Evolutionary conservation across 2,329 filamentous ascomycete genomes (phyloP).

Genomic region (Ophiocordyceps australis): DNA sequence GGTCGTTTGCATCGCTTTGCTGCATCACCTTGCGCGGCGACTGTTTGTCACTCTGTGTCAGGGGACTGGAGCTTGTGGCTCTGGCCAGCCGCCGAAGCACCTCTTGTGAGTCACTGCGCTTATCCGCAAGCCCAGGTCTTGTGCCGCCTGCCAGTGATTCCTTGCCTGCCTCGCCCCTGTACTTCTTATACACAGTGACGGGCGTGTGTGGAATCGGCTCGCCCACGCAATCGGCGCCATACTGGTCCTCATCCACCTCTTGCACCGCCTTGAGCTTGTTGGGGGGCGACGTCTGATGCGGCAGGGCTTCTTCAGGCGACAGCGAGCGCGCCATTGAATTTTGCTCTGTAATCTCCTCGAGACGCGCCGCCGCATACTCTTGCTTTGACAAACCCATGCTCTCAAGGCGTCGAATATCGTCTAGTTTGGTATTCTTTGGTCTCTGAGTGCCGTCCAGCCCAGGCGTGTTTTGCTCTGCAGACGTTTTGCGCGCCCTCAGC

Average conservation of each 20-base stretch:
- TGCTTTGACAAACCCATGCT: slow-evolving; percentile 23
- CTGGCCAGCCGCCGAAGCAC: slow-evolving; percentile 29
- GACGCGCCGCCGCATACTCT: slow-evolving; percentile 25
- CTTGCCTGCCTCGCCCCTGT: slow-evolving; percentile 1
- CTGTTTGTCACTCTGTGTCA: slow-evolving; percentile 6
- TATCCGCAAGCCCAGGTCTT: neutral
- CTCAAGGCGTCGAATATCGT: slow-evolving; percentile 27
- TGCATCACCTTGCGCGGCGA: slow-evolving; percentile 2
- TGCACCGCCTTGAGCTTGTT: slow-evolving; percentile 5
- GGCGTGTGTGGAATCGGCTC: slow-evolving; percentile 19
- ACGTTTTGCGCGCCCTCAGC: slow-evolving; percentile 14
- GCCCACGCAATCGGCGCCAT: slow-evolving; percentile 6
- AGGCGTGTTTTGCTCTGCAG: slow-evolving; percentile 12
- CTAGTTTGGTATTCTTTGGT: slow-evolving; percentile 24
- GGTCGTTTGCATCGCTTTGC: slow-evolving; percentile 3
- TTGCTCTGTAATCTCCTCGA: slow-evolving; percentile 33
- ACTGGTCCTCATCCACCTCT: slow-evolving; percentile 7
- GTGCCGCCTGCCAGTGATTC: neutral
- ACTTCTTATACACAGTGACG: slow-evolving; percentile 18
- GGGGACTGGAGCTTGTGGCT: slow-evolving; percentile 25
- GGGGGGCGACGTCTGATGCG: slow-evolving; percentile 6
- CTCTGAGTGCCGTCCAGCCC: slow-evolving; percentile 9
- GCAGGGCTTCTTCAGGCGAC: slow-evolving; percentile 20
- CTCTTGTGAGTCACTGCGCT: slow-evolving; percentile 25
- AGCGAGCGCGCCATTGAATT: slow-evolving; percentile 25